Conservation (phyloP, 1,139 yeast genomes). For the Kodamaea plutei region DNA sequence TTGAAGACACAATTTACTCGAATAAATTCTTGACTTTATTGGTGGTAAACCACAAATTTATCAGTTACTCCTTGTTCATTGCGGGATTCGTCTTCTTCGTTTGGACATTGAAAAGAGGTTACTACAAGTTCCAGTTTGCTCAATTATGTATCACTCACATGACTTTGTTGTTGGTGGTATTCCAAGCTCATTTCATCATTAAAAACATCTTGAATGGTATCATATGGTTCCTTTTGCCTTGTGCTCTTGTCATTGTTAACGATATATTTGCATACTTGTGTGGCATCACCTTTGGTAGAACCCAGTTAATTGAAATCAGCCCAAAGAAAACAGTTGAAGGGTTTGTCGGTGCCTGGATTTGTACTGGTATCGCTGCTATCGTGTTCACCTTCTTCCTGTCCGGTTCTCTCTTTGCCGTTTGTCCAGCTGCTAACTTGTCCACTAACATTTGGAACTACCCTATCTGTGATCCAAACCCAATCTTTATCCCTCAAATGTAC, state of each 20-base stretch:
- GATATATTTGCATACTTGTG: conserved; percentile 96
- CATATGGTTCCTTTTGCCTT: conserved; percentile 93
- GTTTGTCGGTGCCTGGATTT: conserved; percentile 95
- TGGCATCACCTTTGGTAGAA: conserved; percentile 93
- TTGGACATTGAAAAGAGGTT: conserved; percentile 83
- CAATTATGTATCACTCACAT: conserved; percentile 93
- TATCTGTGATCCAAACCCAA: conserved; percentile 81
- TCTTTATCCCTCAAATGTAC: conserved; percentile 74
- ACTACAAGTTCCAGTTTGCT: conserved; percentile 86
- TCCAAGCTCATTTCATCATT: conserved; percentile 91
- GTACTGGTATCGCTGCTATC: conserved; percentile 76
- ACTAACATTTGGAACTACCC: conserved; percentile 46
- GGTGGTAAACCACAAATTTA: conserved; percentile 73
- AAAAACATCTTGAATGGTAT: conserved; percentile 86
- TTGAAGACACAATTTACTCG: conserved; percentile 41
- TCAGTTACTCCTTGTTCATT: conserved; percentile 79
- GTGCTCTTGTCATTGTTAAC: conserved; percentile 85
- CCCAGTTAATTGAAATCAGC: conserved; percentile 87
- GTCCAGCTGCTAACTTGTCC: conserved; percentile 74
- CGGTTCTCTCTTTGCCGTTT: conserved; percentile 70
- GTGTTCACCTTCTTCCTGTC: conserved; percentile 61
- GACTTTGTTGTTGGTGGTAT: conserved; percentile 85
- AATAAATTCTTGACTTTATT: conserved; percentile 39
- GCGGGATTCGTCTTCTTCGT: conserved; percentile 90
- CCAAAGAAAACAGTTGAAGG: conserved; percentile 99